phyloP scores from a whole-genome alignment of 2,329 filamentous ascomycete genomes.

The Aspergillus sclerotialis region DNA sequence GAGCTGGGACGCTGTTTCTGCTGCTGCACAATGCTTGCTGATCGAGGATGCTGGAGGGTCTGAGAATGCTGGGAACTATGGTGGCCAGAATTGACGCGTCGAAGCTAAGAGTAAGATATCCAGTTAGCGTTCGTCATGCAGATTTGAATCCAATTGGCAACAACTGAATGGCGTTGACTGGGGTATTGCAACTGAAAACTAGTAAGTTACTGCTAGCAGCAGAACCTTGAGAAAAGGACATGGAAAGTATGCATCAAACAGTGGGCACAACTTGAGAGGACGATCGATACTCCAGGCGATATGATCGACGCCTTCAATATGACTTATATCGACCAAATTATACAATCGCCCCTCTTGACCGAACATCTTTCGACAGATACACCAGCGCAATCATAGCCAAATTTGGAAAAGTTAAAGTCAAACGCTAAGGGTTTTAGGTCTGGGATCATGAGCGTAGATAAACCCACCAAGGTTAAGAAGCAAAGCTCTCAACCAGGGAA shows the following conservation, averaged over 20 bases:
- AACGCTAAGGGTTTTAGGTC: not conserved
- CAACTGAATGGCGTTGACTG: not conserved
- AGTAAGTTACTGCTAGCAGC: not conserved
- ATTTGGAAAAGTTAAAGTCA: no score
- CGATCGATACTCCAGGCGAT: no score
- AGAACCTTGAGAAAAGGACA: not conserved
- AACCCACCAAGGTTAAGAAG: not conserved
- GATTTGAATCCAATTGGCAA: not conserved
- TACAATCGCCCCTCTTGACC: not conserved
- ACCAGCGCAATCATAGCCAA: not conserved
- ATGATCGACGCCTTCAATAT: not conserved
- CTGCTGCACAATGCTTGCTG: conserved; percentile 19
- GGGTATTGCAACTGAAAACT: not conserved
- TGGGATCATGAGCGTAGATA: not conserved
- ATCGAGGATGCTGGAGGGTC: conserved; percentile 24
- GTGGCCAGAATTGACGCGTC: conserved; percentile 22
- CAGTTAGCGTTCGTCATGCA: conserved; percentile 5
- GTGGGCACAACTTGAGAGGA: no score
- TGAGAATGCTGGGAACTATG: conserved; percentile 22
- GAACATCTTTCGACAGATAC: not conserved
- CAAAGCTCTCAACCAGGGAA: not conserved
- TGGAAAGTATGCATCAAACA: no score
- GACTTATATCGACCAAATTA: not conserved
- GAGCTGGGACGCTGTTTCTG: conserved; percentile 43
- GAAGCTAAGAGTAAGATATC: conserved; percentile 17